Evolutionary conservation across 1,284 basidiomycete species (phyloP), one percentile per base, ranked within the genome.

Genomic region (Heterobasidion parviporum): DNA sequence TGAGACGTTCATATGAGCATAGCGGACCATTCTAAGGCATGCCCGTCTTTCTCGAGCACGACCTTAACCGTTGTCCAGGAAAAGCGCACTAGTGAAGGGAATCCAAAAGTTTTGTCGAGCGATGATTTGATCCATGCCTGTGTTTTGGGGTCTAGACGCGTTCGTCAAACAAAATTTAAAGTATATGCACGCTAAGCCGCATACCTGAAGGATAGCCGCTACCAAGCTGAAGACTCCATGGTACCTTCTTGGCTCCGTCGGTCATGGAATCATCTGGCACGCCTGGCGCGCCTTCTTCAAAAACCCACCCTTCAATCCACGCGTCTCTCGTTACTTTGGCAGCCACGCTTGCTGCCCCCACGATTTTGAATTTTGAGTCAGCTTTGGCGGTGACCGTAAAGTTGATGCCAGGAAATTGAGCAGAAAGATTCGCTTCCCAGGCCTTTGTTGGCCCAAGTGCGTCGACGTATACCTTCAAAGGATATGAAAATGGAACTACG

Each of bases 271-370:
- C 50, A 26, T 20, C 36, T 18, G 20, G 32, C n/a, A 26, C 26
- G 16, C 46, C 15, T 62, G 54, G 56, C 51, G 20, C 64, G 34
- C 69, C 68, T 67, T 91, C 89, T 65, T 89, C 85, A 61, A 83
- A 91, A 32, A 75, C 63, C 96, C 96, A 99, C 9, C 79, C 78
- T 54, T 96, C 88, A 18, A 99, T 77, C 71, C 93, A 94, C 5
- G 87, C 81, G 66, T 99, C 96, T 60, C 96, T 78, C 0, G 96
- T 99, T 26, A 95, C 94, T 71, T 99, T 99, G 5, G 96, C 96
- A 5, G 94, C 92, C 35, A 99, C 93, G 68, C 91, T 94, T 2
- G 96, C 97, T 6, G 96, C 96, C 18, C 94, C 91, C 56, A 99
- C 97, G 60, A 99, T 94, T 64, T 95, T 97, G 79, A 87, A 99